Evolutionary conservation across 2,329 filamentous ascomycete species (phyloP), one percentile per base, ranked within the genome.

Genomic region (Ophiostoma novo-ulmi): DNA sequence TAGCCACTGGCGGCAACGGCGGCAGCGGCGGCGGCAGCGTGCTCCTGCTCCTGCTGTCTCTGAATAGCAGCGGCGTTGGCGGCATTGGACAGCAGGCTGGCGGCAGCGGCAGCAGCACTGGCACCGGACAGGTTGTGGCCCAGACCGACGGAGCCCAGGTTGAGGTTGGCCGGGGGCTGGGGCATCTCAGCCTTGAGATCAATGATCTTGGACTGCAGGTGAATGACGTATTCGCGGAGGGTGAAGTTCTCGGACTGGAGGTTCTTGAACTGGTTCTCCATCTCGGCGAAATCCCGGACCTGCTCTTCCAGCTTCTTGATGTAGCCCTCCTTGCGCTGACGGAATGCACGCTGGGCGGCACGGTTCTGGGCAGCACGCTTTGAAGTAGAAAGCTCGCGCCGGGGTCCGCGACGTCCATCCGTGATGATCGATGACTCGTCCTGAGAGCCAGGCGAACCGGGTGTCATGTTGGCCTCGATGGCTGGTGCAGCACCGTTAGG

Each of bases 221-320:
- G 91, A 77, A 97, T 90, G 75, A 97, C 91, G 81, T 98, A 98
- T 79, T 97, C 93, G 75, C 94, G 89, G 61, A 99, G 84, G 73
- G 91, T 88, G 78, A 94, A 95, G 80, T 97, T 97, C 79, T 99
- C 94, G 38, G 87, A 84, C 78, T 97, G 92, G 36, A 97, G 82
- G n/a, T 85, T 82, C 79, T 97, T 95, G 80, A 88, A 93, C 70
- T 87, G 88, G 73, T 91, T 87, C 75, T 93, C 91, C 80, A 97
- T 87, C 22, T 88, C 85, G 75, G 88, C 85, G 74, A 88, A 91
- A 39, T 95, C 92, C 76, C 92, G 89, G 69, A 97, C 93, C 78
- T 98, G 92, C 78, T 95, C 91, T 80, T 99, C 95, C 7, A 99
- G 86, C 79, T 97, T 96, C 83, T 97, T 97, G 80, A 99, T 99